phyloP scores from a whole-genome alignment of 371 early-diverging fungal species.

The Gilbertella persicaria region DNA sequence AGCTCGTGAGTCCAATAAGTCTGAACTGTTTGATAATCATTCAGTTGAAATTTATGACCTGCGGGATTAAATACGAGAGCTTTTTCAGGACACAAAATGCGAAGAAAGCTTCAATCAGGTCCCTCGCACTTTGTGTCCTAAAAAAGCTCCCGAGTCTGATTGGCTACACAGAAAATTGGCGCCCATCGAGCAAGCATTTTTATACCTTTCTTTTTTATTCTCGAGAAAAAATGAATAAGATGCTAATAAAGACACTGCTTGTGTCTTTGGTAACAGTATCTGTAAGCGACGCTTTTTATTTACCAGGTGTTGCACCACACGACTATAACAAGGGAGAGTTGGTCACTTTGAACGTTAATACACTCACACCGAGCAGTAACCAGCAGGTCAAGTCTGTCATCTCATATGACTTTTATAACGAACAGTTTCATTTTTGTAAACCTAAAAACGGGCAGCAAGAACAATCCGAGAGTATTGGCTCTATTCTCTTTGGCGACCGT shows the following conservation, averaged over 20 bases:
- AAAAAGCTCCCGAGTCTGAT: no score
- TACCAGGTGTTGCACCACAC: slow-evolving; percentile 92
- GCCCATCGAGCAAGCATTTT: no score
- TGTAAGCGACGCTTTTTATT: slow-evolving; percentile 67
- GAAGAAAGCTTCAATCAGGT: no score
- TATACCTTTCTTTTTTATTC: not conserved
- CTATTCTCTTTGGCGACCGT: slow-evolving; percentile 93
- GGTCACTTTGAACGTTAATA: slow-evolving; percentile 83
- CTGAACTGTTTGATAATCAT: no score
- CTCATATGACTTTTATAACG: slow-evolving; percentile 86
- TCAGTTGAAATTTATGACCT: no score
- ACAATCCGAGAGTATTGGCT: slow-evolving; percentile 85
- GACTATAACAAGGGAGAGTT: slow-evolving; percentile 71
- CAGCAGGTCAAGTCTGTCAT: slow-evolving; percentile 69
- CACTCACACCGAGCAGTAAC: slow-evolving; percentile 73
- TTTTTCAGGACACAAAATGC: no score
- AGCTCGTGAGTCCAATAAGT: no score
- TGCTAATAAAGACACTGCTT: not conserved
- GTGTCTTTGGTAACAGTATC: slow-evolving; percentile 1
- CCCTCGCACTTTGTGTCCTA: no score
- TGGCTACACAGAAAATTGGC: no score
- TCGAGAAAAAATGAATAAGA: not conserved
- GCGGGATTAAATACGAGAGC: no score
- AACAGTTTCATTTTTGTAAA: slow-evolving; percentile 84
- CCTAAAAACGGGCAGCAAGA: slow-evolving; percentile 66